Evolutionary conservation across 176 grass and related monocot genomes (phyloP).

Genomic region (Neostapfia colusana): DNA sequence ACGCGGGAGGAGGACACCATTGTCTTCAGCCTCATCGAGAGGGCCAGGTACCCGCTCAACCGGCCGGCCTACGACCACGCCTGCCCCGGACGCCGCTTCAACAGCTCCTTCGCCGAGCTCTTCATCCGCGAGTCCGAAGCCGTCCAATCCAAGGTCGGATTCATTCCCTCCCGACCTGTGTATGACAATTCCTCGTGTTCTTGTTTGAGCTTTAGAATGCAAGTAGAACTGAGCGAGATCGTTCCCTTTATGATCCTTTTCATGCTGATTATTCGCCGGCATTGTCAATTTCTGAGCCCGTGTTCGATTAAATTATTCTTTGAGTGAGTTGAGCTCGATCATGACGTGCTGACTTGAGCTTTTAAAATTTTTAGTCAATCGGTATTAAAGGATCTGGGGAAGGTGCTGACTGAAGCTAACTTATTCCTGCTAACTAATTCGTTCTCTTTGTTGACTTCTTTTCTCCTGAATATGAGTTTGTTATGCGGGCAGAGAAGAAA

Average conservation of each 20-base stretch:
- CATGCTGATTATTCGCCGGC: background rate
- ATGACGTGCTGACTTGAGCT: conserved; percentile 14
- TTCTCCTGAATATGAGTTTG: no score
- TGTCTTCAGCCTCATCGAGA: conserved; percentile 79
- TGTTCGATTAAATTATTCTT: background rate
- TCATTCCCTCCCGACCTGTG: background rate
- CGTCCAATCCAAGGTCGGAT: conserved; percentile 63
- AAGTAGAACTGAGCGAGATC: background rate
- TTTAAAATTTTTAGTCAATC: conserved; percentile 35
- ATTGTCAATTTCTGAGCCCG: background rate
- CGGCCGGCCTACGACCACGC: conserved; percentile 39
- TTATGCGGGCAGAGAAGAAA: no score
- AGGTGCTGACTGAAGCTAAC: conserved; percentile 29
- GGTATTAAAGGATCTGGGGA: background rate
- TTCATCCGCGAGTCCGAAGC: conserved; percentile 55
- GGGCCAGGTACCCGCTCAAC: conserved; percentile 59
- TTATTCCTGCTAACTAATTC: conserved; percentile 18
- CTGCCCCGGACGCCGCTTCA: background rate
- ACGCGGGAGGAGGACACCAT: conserved; percentile 70
- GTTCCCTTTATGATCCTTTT: background rate
- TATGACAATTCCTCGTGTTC: background rate
- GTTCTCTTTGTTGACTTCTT: background rate
- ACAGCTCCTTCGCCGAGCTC: conserved; percentile 51
- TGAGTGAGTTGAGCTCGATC: conserved; percentile 9
- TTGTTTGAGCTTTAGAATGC: background rate